phyloP scores from a whole-genome alignment of 148 eudicot species.

The Agrostemma githago region DNA sequence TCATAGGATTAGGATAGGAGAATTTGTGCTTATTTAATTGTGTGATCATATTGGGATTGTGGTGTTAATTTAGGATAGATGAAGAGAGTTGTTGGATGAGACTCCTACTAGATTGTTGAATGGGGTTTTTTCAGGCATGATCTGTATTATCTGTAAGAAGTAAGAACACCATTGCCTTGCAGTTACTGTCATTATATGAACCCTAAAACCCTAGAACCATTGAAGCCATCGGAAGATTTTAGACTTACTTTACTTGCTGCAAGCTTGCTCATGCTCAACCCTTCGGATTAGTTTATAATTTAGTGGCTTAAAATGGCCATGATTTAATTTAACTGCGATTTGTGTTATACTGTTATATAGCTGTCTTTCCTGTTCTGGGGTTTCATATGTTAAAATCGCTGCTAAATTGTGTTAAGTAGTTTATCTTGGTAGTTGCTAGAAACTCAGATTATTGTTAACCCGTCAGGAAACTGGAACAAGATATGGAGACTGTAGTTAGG shows the following conservation, averaged over 20 bases:
- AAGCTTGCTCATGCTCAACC: not conserved
- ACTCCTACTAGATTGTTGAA: too few species aligned
- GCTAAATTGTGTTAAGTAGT: not conserved
- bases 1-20: too few species aligned
- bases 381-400: constrained; percentile 8
- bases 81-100: too few species aligned
- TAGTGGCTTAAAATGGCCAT: not conserved
- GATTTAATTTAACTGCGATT: not conserved
- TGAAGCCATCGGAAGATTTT: too few species aligned
- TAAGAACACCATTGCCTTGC: too few species aligned
- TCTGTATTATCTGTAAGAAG: too few species aligned
- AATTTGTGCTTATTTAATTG: too few species aligned
- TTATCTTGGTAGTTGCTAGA: constrained; percentile 2
- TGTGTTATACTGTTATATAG: not conserved
- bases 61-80: too few species aligned
- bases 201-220: too few species aligned
- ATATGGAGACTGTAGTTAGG: constrained; percentile 84
- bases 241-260: not conserved
- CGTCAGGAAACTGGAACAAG: constrained; percentile 80
- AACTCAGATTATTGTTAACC: constrained; percentile 6
- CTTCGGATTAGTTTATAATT: not conserved
- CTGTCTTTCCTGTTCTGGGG: not conserved
- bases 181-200: too few species aligned
- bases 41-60: too few species aligned
- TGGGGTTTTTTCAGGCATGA: too few species aligned